Percentiles rank a stretch among this genome's conserved stretches.
phyloP scores from a whole-genome alignment of 768 basidiomycete genomes.

The Russula lepida region DNA sequence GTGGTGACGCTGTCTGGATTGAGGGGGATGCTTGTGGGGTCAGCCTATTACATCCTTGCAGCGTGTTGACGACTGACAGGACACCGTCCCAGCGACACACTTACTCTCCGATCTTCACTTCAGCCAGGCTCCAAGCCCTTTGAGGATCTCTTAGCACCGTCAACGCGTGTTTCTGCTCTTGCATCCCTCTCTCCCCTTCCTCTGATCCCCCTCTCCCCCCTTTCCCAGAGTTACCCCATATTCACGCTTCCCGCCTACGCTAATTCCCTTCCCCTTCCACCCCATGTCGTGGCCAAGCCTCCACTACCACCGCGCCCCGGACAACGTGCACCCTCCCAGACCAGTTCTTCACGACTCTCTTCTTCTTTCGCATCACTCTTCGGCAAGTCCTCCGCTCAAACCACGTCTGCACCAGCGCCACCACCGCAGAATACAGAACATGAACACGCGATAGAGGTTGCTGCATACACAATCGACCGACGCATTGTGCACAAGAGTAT shows the following conservation, averaged over 20 bases:
- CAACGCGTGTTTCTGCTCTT: slow-evolving; percentile 32
- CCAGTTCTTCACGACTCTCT: slow-evolving; percentile 22
- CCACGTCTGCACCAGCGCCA: slow-evolving; percentile 15
- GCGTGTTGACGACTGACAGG: background rate
- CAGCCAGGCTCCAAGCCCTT: slow-evolving; percentile 36
- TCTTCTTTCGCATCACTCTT: slow-evolving; percentile 22
- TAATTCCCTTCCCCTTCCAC: slow-evolving; percentile 28
- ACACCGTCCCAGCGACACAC: slow-evolving; percentile 25
- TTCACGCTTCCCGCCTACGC: slow-evolving; percentile 38
- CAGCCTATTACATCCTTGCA: slow-evolving; percentile 23
- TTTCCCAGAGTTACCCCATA: slow-evolving; percentile 39
- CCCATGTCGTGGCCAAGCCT: slow-evolving; percentile 21
- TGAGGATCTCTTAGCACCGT: slow-evolving; percentile 31
- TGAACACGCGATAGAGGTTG: slow-evolving; percentile 44
- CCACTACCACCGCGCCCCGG: slow-evolving; percentile 28
- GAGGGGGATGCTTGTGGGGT: slow-evolving; percentile 61
- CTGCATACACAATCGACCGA: slow-evolving; percentile 50
- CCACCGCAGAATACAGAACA: slow-evolving; percentile 19
- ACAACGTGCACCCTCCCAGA: slow-evolving; percentile 19
- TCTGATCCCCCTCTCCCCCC: slow-evolving; percentile 23
- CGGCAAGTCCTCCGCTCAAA: slow-evolving; percentile 15
- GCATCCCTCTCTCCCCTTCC: slow-evolving; percentile 51
- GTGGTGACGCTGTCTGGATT: slow-evolving; percentile 80
- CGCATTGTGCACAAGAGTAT: slow-evolving; percentile 47
- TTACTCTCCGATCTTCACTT: slow-evolving; percentile 40